Conservation (phyloP, 345 rosid genomes). For the Euphorbia peplus region DNA sequence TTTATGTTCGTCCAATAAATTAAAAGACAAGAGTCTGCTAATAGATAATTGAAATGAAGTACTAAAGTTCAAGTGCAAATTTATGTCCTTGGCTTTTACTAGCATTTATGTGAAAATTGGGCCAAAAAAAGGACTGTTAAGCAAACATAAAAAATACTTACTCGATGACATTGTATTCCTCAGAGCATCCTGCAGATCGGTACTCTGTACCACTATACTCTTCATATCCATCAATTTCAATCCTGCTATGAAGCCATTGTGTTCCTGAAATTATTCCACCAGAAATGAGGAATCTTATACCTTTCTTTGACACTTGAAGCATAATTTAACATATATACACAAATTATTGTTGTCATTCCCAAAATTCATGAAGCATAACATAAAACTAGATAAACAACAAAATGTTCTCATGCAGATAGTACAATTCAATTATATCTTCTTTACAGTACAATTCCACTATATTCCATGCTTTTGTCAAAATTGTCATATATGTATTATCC, state of each 20-base stretch:
- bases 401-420: background rate
- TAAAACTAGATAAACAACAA: background rate
- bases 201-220: constrained; percentile 84
- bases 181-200: constrained; percentile 86
- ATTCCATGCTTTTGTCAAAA: background rate
- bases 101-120: no score
- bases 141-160: constrained; percentile 31
- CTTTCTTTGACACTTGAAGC: background rate
- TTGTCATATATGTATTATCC: background rate
- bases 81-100: no score
- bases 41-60: no score
- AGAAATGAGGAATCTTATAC: background rate
- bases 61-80: no score
- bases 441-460: background rate
- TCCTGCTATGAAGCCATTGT: constrained; percentile 88
- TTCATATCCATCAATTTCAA: constrained; percentile 78
- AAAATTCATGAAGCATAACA: background rate
- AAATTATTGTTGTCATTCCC: background rate
- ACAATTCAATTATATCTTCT: background rate
- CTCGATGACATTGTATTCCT: constrained; percentile 70
- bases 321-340: background rate
- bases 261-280: constrained; percentile 42
- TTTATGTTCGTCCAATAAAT: no score
- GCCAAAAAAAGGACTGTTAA: background rate
- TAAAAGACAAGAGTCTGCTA: background rate